Evolutionary conservation across 1,284 basidiomycete species (phyloP), one percentile per base, ranked within the genome.

Genomic region (Apiotrichum montevideense): DNA sequence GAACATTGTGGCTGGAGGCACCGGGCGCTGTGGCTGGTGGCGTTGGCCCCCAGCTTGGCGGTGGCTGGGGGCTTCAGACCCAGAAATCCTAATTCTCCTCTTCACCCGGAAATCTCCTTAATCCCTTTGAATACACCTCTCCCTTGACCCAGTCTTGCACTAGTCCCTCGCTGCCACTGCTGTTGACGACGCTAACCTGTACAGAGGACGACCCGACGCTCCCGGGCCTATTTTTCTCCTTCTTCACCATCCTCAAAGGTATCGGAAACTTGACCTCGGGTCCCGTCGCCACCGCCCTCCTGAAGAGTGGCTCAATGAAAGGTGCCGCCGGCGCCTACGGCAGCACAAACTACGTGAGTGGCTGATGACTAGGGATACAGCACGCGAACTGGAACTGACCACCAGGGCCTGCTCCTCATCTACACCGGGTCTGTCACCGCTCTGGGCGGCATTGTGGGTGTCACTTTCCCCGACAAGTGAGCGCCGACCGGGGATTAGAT

Each of bases 181-280:
- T 21, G 21, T 21, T 21, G 21, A 21, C 21, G 21, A 21, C 21
- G 21, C 21, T 21, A 21, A 21, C 21, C 21, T 9, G 3, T 0
- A 1, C 49, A 69, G 73, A 66, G 41, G 75, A 74, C 58, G 75
- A 78, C 54, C 71, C 72, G 0, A 57, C 60, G 6, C 56, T 70
- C 1, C 69, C 70, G 1, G 59, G 66, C 1, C 56, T 71, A 21
- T 54, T 72, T 6, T 77, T 75, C 55, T 69, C 70, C 8, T 56
- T 72, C 21, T 77, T 76, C 52, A 67, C 71, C 15, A 67, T 71
- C 43, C 57, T 67, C 32, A 59, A 72, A 48, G 76, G 75, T 9
- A 62, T 78, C 7, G 76, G 75, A 6, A 74, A 71, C 58, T 66
- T 78, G 49, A 65, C 71, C 3, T 74, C 70, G 8, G 75, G 70